Evolutionary conservation across 306 rosid species (phyloP).

Genomic region (Corylus americana): DNA sequence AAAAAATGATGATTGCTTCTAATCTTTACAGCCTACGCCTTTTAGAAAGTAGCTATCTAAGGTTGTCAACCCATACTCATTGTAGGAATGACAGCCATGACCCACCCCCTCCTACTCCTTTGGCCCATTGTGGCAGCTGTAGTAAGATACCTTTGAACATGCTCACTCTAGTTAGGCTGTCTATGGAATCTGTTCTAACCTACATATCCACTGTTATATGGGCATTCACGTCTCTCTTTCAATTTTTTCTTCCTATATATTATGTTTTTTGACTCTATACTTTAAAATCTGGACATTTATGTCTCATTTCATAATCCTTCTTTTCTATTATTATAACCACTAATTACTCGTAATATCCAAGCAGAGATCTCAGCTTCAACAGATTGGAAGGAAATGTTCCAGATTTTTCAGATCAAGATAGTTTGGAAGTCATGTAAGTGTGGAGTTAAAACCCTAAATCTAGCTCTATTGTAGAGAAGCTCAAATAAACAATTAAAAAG

Average conservation of each 20-base stretch:
- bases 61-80: neutral
- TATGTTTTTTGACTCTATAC: too few species aligned
- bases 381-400: conserved; percentile 28
- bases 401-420: neutral
- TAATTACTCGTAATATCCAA: neutral
- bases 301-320: neutral
- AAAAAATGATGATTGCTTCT: neutral
- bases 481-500: neutral
- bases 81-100: neutral
- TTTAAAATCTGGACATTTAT: neutral
- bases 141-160: neutral
- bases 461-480: neutral
- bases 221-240: neutral
- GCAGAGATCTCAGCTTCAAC: conserved; percentile 40
- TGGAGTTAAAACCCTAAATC: neutral
- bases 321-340: too few species aligned
- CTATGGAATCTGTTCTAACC: neutral
- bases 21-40: neutral
- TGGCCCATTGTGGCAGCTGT: neutral
- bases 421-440: conserved; percentile 25
- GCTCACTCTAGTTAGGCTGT: neutral
- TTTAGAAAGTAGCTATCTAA: neutral
- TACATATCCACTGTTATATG: neutral
- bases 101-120: neutral
- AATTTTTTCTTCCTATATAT: too few species aligned